phyloP scores from a whole-genome alignment of 2,329 filamentous ascomycete species.

The Colletotrichum sansevieriae region DNA sequence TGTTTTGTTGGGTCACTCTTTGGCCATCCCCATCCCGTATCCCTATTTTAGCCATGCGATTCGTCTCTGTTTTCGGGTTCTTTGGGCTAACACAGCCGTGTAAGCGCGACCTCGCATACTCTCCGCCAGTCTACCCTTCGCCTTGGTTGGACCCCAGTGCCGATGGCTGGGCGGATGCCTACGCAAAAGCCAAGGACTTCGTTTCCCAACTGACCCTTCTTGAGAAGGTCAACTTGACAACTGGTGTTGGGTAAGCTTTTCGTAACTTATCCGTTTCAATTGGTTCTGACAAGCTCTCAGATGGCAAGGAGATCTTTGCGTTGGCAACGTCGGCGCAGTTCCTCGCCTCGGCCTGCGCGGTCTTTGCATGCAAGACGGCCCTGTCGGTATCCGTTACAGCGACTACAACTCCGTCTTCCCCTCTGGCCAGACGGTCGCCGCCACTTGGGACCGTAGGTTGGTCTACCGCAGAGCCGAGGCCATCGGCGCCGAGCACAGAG shows the following conservation, averaged over 20 bases:
- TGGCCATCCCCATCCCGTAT: not conserved
- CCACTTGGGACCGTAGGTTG: conserved; percentile 83
- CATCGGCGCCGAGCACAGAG: conserved; percentile 73
- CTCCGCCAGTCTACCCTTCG: conserved; percentile 81
- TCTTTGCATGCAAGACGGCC: conserved; percentile 90
- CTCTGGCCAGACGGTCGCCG: conserved; percentile 81
- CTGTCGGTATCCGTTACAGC: conserved; percentile 80
- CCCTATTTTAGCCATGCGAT: not conserved
- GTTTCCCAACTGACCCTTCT: conserved; percentile 85
- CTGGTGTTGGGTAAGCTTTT: conserved; percentile 79
- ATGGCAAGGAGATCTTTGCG: conserved; percentile 79
- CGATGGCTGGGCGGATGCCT: conserved; percentile 80
- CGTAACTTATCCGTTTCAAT: conserved; percentile 21
- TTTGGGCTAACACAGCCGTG: conserved; percentile 3
- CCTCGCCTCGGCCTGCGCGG: conserved; percentile 77
- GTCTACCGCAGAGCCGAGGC: conserved; percentile 66
- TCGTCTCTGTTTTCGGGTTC: not conserved
- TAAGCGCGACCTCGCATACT: conserved; percentile 51
- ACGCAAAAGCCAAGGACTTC: conserved; percentile 80
- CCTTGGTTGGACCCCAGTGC: conserved; percentile 86
- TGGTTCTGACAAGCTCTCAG: conserved; percentile 50
- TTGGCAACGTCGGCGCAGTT: conserved; percentile 80
- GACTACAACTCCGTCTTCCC: conserved; percentile 88
- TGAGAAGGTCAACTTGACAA: conserved; percentile 96
- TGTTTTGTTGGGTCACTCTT: not conserved